These are phyloP conservation scores for Chalaropsis thielavioides DNA, from an alignment of 2,329 filamentous ascomycete species.

Conservation along the genomic window DNA sequence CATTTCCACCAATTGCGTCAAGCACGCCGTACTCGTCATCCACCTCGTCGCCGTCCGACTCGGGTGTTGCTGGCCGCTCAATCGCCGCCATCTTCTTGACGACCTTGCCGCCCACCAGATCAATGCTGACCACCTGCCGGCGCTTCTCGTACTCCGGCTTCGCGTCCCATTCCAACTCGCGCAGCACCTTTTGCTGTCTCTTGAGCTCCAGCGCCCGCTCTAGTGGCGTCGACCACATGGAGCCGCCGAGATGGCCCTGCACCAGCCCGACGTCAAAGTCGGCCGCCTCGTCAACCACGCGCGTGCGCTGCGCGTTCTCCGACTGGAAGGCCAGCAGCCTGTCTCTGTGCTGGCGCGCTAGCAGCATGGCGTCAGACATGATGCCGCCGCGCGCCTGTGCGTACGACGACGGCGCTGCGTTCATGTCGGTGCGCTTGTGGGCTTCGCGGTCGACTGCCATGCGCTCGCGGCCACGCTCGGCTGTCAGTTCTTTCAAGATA, in stretches of 20 bases:
- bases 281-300: constrained; percentile 69
- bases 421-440: constrained; percentile 52
- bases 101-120: constrained; percentile 63
- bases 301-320: constrained; percentile 71
- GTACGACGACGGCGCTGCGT: constrained; percentile 46
- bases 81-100: constrained; percentile 54
- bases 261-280: constrained; percentile 41
- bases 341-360: constrained; percentile 66
- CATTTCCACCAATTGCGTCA: constrained; percentile 14
- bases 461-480: constrained; percentile 74
- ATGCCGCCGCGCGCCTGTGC: constrained; percentile 31
- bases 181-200: constrained; percentile 65
- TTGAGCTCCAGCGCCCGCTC: constrained; percentile 74
- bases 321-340: constrained; percentile 69
- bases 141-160: constrained; percentile 81
- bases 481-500: constrained; percentile 71
- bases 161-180: constrained; percentile 77
- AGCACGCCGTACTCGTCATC: constrained; percentile 22
- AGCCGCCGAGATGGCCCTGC: constrained; percentile 34
- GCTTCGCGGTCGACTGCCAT: constrained; percentile 66
- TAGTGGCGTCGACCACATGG: constrained; percentile 71
- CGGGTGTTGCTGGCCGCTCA: constrained; percentile 43
- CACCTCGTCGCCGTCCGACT: constrained; percentile 28
- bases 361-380: constrained; percentile 34
- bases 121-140: constrained; percentile 69